These are phyloP conservation scores for Aureobasidium sp. DNA, from an alignment of 2,329 filamentous ascomycete genomes.

Conservation along the genomic window DNA sequence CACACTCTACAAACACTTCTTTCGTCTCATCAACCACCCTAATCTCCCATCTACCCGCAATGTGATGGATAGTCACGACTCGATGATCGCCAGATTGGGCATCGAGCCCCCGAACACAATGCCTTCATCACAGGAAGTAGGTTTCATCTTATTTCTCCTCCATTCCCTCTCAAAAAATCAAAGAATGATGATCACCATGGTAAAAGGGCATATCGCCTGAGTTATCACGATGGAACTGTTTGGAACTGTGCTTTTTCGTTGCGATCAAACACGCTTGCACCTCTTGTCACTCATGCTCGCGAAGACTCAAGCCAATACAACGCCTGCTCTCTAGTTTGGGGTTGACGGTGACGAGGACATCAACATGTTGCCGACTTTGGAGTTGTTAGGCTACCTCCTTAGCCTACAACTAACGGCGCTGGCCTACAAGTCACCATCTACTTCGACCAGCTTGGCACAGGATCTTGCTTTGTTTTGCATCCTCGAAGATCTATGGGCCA, in stretches of 20 bases:
- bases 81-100: background rate
- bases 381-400: conserved; percentile 1
- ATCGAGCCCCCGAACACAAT: background rate
- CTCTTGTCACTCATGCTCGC: background rate
- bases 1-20: background rate
- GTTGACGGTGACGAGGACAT: conserved; percentile 12
- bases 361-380: conserved; percentile 12
- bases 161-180: background rate
- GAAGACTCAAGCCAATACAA: conserved; percentile 2
- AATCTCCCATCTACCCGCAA: background rate
- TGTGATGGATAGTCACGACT: background rate
- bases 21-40: background rate
- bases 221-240: background rate
- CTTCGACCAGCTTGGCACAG: background rate
- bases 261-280: background rate
- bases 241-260: background rate
- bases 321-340: background rate
- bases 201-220: conserved; percentile 55
- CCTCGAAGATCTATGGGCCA: background rate
- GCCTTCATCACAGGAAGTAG: background rate
- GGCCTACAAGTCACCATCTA: conserved; percentile 15
- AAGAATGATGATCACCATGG: conserved; percentile 47
- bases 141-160: background rate
- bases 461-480: background rate
- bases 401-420: conserved; percentile 22